Conservation (phyloP, 495 filamentous ascomycete species). For the Tuber umbilicatum region DNA sequence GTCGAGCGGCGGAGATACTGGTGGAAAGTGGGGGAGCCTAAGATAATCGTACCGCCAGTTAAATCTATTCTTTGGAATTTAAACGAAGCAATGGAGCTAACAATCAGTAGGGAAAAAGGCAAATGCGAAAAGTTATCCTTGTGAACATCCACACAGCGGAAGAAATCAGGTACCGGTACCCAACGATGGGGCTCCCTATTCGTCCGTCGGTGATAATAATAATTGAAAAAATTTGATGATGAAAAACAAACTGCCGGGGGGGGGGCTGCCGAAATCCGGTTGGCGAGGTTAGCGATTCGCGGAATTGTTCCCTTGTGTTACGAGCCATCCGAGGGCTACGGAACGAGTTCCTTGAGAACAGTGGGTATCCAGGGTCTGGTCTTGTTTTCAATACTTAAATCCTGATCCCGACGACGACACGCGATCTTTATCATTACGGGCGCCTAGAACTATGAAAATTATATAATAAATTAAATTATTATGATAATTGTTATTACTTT, state of each 20-base stretch:
- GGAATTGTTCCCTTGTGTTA: background rate
- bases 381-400: slow-evolving; percentile 5
- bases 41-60: background rate
- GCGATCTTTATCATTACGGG: background rate
- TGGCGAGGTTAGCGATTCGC: background rate
- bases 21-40: background rate
- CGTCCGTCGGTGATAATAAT: background rate
- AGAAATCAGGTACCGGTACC: background rate
- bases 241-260: background rate
- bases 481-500: background rate
- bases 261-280: background rate
- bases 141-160: background rate
- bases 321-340: background rate
- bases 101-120: background rate
- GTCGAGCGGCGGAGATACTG: background rate
- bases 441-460: background rate
- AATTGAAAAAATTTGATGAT: background rate
- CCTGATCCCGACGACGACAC: background rate
- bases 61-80: background rate
- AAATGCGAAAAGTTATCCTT: background rate
- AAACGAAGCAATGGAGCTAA: background rate
- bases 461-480: background rate
- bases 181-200: background rate
- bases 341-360: background rate
- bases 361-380: background rate